Percentiles rank a stretch among this genome's conserved stretches.
phyloP scores from a whole-genome alignment of 805 yeast species.

The Maudiozyma turicensis region DNA sequence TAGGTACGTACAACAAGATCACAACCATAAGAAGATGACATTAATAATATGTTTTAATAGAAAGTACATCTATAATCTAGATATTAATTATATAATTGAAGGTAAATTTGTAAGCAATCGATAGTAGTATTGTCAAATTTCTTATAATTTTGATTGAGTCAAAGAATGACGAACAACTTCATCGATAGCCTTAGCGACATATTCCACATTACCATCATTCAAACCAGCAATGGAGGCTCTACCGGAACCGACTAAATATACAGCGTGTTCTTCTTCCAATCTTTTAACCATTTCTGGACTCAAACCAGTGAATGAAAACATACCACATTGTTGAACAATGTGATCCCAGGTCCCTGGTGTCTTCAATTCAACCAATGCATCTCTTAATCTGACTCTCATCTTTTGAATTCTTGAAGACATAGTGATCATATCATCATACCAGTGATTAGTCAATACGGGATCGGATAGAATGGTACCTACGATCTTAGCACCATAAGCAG shows the following conservation, averaged over 20 bases:
- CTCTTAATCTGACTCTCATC: slow-evolving; percentile 67
- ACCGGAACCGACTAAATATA: slow-evolving; percentile 74
- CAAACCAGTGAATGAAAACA: slow-evolving; percentile 94
- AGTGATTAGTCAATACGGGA: slow-evolving; percentile 59
- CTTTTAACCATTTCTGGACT: slow-evolving; percentile 64
- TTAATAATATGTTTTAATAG: too few relatives aligned
- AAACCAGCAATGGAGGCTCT: slow-evolving; percentile 92
- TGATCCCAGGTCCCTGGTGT: slow-evolving; percentile 95
- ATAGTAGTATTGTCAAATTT: neutral
- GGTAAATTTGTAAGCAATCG: neutral
- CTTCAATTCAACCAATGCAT: slow-evolving; percentile 45
- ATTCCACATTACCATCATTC: slow-evolving; percentile 64
- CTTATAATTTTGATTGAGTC: slow-evolving; percentile 26
- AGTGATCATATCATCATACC: slow-evolving; percentile 75
- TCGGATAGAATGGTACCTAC: slow-evolving; percentile 66
- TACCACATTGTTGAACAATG: slow-evolving; percentile 83
- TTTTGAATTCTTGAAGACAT: slow-evolving; percentile 77
- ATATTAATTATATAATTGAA: neutral
- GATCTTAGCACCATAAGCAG: slow-evolving; percentile 90
- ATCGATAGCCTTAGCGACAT: slow-evolving; percentile 74
- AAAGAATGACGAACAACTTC: slow-evolving; percentile 50
- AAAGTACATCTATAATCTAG: neutral
- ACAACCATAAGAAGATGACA: too few relatives aligned
- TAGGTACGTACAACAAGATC: too few relatives aligned
- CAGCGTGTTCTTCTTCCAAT: slow-evolving; percentile 67